A percentile compares a stretch with the other conserved stretches of the same genome.
These are phyloP conservation scores for Prunella vulgaris DNA, from an alignment of 257 asterid species.

Conservation along the genomic window DNA sequence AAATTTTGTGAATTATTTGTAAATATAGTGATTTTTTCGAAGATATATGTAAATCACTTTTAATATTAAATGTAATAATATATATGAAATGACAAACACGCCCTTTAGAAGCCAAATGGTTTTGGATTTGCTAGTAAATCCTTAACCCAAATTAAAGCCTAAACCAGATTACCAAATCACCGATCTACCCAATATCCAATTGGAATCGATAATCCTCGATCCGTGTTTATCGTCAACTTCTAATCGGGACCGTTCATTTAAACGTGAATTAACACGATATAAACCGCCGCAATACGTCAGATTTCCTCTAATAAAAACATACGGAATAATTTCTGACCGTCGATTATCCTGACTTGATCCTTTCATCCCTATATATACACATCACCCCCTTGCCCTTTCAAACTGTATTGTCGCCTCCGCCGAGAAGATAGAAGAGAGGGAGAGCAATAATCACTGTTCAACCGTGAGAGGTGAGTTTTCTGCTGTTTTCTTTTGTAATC, in stretches of 20 bases:
- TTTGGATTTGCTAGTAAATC: neutral
- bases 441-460: neutral
- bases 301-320: slow-evolving; percentile 30
- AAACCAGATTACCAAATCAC: neutral
- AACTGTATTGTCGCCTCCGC: slow-evolving; percentile 15
- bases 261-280: slow-evolving; percentile 39
- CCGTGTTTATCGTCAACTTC: slow-evolving; percentile 29
- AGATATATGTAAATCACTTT: no score
- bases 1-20: no score
- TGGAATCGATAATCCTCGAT: slow-evolving; percentile 27
- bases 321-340: slow-evolving; percentile 44
- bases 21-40: no score
- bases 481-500: neutral
- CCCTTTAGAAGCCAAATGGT: no score
- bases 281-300: slow-evolving; percentile 37
- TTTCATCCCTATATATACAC: slow-evolving; percentile 33
- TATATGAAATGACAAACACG: no score
- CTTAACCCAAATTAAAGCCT: neutral
- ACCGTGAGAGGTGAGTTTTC: slow-evolving; percentile 22
- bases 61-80: no score
- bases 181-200: slow-evolving; percentile 31
- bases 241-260: slow-evolving; percentile 43
- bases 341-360: slow-evolving; percentile 21
- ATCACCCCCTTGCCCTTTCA: accelerated
- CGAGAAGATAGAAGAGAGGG: neutral